Evolutionary conservation across 2,329 filamentous ascomycete genomes (phyloP).

Genomic region (Hirsutella minnesotensis): DNA sequence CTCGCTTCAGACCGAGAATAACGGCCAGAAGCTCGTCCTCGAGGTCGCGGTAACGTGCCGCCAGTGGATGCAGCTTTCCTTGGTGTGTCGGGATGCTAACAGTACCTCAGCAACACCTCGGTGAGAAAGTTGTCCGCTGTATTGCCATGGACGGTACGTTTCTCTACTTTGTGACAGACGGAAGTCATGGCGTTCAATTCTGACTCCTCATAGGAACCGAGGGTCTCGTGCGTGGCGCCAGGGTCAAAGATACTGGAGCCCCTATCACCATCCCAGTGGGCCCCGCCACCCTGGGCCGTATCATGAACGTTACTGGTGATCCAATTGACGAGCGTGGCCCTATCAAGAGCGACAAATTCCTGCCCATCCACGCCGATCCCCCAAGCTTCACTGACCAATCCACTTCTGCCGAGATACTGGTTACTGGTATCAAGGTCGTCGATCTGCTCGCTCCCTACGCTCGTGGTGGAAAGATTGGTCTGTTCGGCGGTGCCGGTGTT

Average conservation of each 20-base stretch:
- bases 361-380: conserved; percentile 89
- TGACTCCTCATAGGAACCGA: conserved; percentile 63
- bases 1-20: conserved; percentile 83
- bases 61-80: not conserved
- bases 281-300: conserved; percentile 86
- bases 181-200: conserved; percentile 5
- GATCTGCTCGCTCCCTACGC: conserved; percentile 97
- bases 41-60: conserved; percentile 76
- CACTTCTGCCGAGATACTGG: conserved; percentile 88
- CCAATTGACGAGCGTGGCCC: conserved; percentile 99
- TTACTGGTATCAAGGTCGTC: conserved; percentile 99
- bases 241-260: conserved; percentile 76
- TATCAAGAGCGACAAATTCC: conserved; percentile 81
- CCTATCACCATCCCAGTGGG: conserved; percentile 97
- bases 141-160: conserved; percentile 99
- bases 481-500: conserved; percentile 99
- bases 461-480: conserved; percentile 99
- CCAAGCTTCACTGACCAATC: conserved; percentile 92
- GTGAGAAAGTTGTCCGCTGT: conserved; percentile 96
- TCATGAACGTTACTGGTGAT: conserved; percentile 99
- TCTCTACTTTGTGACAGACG: no score
- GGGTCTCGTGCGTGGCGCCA: conserved; percentile 91
- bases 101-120: conserved; percentile 85
- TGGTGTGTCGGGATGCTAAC: conserved; percentile 1
- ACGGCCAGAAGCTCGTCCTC: conserved; percentile 85